A percentile compares a stretch with the other conserved stretches of the same genome.
These are phyloP conservation scores for Aspergillus sp. DNA, from an alignment of 2,329 filamentous ascomycete species.

Conservation along the genomic window DNA sequence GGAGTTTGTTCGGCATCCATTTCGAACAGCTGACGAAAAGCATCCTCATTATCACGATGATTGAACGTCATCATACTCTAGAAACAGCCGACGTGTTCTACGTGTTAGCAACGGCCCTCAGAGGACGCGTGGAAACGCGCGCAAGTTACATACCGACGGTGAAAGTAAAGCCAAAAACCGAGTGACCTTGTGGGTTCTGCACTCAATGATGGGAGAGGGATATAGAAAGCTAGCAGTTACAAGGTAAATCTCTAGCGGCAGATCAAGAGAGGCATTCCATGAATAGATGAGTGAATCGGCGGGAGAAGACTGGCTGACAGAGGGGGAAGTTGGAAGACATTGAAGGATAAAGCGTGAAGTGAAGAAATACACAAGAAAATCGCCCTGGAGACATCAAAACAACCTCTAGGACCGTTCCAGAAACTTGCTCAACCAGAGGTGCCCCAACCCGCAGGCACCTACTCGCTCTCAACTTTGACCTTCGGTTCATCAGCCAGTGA, in stretches of 20 bases:
- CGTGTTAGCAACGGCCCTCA: neutral
- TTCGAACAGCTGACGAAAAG: neutral
- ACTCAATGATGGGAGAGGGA: neutral
- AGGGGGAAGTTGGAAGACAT: neutral
- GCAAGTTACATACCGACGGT: neutral
- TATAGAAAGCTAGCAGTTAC: neutral
- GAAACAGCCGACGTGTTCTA: neutral
- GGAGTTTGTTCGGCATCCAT: neutral
- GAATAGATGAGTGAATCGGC: neutral
- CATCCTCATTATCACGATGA: neutral
- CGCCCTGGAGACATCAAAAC: conserved; percentile 4
- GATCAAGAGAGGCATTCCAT: neutral
- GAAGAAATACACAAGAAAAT: conserved; percentile 3
- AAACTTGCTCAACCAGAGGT: neutral
- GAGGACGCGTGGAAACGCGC: neutral
- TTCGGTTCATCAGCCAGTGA: conserved; percentile 14
- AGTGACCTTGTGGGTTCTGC: neutral
- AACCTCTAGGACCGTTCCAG: neutral
- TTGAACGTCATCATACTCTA: neutral
- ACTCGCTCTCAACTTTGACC: conserved; percentile 28
- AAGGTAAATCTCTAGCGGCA: neutral
- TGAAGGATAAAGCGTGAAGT: conserved; percentile 3
- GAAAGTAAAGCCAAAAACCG: neutral
- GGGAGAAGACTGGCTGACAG: neutral
- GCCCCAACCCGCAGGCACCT: conserved; percentile 12